phyloP scores from a whole-genome alignment of 768 basidiomycete genomes.

The Termitomyces eurrhizus region DNA sequence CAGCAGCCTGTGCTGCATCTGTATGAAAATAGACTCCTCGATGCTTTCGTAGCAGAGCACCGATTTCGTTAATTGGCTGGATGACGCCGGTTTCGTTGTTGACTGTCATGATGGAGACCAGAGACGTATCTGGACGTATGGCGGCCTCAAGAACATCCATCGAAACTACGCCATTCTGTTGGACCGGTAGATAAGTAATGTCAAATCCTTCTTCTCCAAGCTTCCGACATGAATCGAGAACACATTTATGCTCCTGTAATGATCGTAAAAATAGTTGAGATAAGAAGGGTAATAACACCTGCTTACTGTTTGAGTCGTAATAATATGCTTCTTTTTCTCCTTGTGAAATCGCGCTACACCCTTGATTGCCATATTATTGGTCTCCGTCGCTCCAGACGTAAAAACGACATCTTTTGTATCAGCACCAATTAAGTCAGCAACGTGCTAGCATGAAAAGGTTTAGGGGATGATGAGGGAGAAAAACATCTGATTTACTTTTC shows the following conservation, averaged over 20 bases:
- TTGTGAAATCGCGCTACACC: conserved; percentile 95
- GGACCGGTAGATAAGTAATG: conserved; percentile 94
- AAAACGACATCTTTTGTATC: conserved; percentile 95
- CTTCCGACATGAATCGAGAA: conserved; percentile 95
- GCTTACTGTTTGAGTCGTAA: conserved; percentile 90
- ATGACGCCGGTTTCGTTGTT: conserved; percentile 99
- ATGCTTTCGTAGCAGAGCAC: conserved; percentile 78
- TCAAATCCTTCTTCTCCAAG: conserved; percentile 97
- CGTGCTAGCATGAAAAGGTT: conserved; percentile 46
- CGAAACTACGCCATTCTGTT: conserved; percentile 77
- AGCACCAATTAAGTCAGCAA: conserved; percentile 92
- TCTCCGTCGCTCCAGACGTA: conserved; percentile 97
- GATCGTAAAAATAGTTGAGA: background rate
- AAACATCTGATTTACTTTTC: conserved; percentile 49
- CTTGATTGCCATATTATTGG: conserved; percentile 97
- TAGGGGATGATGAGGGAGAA: conserved; percentile 5
- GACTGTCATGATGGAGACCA: conserved; percentile 98
- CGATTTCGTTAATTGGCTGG: conserved; percentile 95
- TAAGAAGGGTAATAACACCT: background rate
- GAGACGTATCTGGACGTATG: conserved; percentile 87
- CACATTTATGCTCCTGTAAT: conserved; percentile 94
- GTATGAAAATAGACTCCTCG: conserved; percentile 94
- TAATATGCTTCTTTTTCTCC: conserved; percentile 89
- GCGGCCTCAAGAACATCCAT: conserved; percentile 78
- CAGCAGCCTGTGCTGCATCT: conserved; percentile 93